Evolutionary conservation across 441 rosid genomes (phyloP).

Genomic region (Daphne laureola): DNA sequence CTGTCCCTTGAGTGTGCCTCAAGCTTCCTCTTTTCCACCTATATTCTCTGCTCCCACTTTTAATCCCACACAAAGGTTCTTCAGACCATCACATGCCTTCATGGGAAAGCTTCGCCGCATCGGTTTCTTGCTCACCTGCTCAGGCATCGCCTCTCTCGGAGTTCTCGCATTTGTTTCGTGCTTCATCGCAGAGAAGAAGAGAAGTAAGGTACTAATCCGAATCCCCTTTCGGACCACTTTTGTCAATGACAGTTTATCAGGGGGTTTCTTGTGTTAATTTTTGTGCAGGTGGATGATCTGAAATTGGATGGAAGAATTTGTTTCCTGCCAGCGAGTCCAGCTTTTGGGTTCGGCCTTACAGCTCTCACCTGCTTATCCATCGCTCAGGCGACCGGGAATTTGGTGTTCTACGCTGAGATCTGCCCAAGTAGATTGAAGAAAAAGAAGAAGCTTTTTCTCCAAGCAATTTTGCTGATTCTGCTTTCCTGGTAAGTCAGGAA

Average conservation of each 20-base stretch:
- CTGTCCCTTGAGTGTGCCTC: slow-evolving; percentile 23
- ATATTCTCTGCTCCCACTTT: neutral
- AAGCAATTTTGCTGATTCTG: slow-evolving; percentile 25
- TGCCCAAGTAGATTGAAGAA: slow-evolving; percentile 21
- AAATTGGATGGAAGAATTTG: slow-evolving; percentile 56
- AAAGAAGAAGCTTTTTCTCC: slow-evolving; percentile 25
- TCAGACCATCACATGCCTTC: neutral
- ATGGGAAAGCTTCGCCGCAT: slow-evolving; percentile 27
- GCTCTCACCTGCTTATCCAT: slow-evolving; percentile 38
- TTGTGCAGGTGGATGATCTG: slow-evolving; percentile 41
- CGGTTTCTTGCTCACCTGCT: slow-evolving; percentile 21
- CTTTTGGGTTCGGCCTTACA: slow-evolving; percentile 45
- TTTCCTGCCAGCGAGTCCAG: slow-evolving; percentile 42
- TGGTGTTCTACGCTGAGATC: slow-evolving; percentile 24
- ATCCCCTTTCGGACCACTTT: too few relatives aligned
- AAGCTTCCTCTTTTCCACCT: slow-evolving; percentile 8
- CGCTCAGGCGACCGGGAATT: slow-evolving; percentile 51
- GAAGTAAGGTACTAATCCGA: slow-evolving; percentile 40
- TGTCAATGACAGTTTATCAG: too few relatives aligned
- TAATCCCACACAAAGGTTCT: neutral
- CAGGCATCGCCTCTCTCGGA: slow-evolving; percentile 33
- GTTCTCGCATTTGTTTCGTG: slow-evolving; percentile 40
- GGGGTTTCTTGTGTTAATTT: neutral
- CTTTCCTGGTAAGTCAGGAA: slow-evolving; percentile 52
- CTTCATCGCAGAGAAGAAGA: slow-evolving; percentile 48